Base-by-base conservation (phyloP, 352 stramenopile species). In the Phytophthora podocarpi region DNA sequence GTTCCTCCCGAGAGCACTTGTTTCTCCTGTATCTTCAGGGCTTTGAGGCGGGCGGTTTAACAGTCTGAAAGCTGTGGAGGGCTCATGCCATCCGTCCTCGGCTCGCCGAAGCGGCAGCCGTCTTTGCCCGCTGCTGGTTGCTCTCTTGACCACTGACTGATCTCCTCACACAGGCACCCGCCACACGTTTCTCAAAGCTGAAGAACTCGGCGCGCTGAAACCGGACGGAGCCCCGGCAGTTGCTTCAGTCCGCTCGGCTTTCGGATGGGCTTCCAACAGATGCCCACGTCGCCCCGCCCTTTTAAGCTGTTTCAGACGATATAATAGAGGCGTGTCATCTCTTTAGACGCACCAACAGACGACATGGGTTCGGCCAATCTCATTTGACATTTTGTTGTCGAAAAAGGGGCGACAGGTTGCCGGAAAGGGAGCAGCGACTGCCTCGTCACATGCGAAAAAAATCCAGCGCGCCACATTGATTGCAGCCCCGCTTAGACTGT, bases 361-460 rank as follows among this genome's bases (percentile, higher is more conserved):
- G 30, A 67, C 59, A 62, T 66, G 57, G 57, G 31, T 66, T 66
- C 37, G 23, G 6, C 57, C 39, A 59, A 66, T 65, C 47, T 52
- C 56, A 59, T 41, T 63, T 63, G 53, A 62, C 53, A 47, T 7
- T 43, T 26, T 16, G 45, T 46, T 50, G 30, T 26, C 52, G n/a
- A 46, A 55, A 62, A 62, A 49, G 21, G 32, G 32, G 31, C n/a
- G n/a, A n/a, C n/a, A n/a, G n/a, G n/a, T n/a, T n/a, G 16, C 23
- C 24, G 31, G 16, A 18, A 23, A 18, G n/a, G n/a, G n/a, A n/a
- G n/a, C n/a, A n/a, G n/a, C n/a, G n/a, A n/a, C n/a, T 27, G 59
- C 28, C 59, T 67, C 59, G 59, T 67, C 59, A 63, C 59, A 67
- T 67, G 51, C 20, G 49, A 53, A 66, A 59, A 55, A 59, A 65